These are phyloP conservation scores for Clonostachys rhizophaga DNA, from an alignment of 2,329 filamentous ascomycete genomes.

Conservation along the genomic window DNA sequence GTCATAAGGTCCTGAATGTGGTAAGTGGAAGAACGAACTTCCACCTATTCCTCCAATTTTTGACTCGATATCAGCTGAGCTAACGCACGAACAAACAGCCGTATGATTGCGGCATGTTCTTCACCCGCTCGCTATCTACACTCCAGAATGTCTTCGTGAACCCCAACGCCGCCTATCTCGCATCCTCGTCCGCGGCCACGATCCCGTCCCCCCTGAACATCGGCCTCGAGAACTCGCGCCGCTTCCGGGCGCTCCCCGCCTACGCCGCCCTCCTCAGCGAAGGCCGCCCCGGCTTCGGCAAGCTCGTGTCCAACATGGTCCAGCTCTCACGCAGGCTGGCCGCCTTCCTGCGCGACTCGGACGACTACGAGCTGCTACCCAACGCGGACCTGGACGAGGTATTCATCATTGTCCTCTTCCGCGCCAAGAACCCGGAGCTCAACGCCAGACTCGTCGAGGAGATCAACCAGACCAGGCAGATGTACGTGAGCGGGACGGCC, in stretches of 20 bases:
- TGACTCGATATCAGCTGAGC: no score
- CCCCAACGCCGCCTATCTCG: conserved; percentile 79
- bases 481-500: conserved; percentile 78
- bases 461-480: conserved; percentile 69
- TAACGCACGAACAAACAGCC: conserved; percentile 40
- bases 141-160: conserved; percentile 70
- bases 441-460: conserved; percentile 64
- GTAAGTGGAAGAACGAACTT: conserved; percentile 31
- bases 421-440: conserved; percentile 56
- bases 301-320: conserved; percentile 70
- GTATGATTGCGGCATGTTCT: conserved; percentile 89
- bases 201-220: conserved; percentile 83
- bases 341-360: conserved; percentile 53
- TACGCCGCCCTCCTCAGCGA: conserved; percentile 77
- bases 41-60: no score
- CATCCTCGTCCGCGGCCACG: conserved; percentile 22
- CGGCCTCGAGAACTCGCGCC: conserved; percentile 84
- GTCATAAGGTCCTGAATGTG: conserved; percentile 90
- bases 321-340: conserved; percentile 65
- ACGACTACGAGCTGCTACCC: conserved; percentile 65
- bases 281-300: conserved; percentile 62
- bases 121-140: conserved; percentile 59
- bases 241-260: conserved; percentile 85
- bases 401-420: conserved; percentile 69
- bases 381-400: conserved; percentile 42